A percentile compares a stretch with the other conserved stretches of the same genome.
phyloP scores from a whole-genome alignment of 208 protist genomes.

The Trypanosoma platydactyli region DNA sequence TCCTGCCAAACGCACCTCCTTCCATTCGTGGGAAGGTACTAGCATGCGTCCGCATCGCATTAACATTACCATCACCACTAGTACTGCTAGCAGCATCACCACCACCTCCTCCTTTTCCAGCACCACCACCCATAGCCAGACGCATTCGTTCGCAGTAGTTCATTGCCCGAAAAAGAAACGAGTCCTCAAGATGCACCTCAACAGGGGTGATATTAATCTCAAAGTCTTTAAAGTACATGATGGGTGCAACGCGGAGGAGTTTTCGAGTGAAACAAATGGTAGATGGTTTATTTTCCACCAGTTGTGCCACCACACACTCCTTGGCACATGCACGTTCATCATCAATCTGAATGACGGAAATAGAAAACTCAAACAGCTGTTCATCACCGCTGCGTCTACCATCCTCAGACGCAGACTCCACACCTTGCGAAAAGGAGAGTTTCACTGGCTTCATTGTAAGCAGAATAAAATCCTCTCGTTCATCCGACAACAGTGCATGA shows the following conservation, averaged over 20 bases:
- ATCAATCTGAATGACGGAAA: conserved; percentile 63
- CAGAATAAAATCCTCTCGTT: conserved; percentile 38
- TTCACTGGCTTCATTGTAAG: conserved; percentile 47
- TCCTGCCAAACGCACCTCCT: not conserved
- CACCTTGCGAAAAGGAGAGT: conserved; percentile 51
- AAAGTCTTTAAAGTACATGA: conserved; percentile 52
- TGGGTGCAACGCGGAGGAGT: conserved; percentile 57
- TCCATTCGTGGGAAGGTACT: not conserved
- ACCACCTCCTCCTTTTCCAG: not conserved
- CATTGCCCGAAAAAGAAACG: conserved; percentile 59
- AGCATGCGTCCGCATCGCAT: not conserved
- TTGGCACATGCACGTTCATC: conserved; percentile 64
- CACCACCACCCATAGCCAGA: not conserved
- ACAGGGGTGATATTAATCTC: conserved; percentile 37
- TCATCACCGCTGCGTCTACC: conserved; percentile 31
- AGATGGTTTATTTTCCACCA: conserved; percentile 32
- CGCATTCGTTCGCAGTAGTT: conserved; percentile 38
- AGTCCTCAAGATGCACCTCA: conserved; percentile 75
- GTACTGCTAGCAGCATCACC: not conserved
- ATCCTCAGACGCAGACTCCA: not conserved
- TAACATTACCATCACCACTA: not conserved
- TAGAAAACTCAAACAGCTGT: conserved; percentile 47
- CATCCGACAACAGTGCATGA: conserved; percentile 40
- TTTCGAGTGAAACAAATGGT: conserved; percentile 43
- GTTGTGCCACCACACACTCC: conserved; percentile 61